Base-by-base conservation (phyloP, 441 rosid species). In the Syzygium malaccense region DNA sequence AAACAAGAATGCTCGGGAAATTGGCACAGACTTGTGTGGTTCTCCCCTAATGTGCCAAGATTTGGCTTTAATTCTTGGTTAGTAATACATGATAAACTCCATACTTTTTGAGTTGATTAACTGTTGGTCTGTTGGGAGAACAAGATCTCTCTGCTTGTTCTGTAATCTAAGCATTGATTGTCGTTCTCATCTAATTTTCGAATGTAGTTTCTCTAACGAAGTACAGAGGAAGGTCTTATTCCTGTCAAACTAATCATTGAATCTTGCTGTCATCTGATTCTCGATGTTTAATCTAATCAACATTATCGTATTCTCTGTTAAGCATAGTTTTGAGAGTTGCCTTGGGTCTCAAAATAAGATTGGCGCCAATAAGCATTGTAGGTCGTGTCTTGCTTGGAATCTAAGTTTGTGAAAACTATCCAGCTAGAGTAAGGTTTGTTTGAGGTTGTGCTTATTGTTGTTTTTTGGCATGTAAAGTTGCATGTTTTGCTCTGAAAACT, bases 121-220 rank as follows among this genome's bases (percentile, higher is more conserved):
- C 62, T 9, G n/a, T 57, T 25, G 13, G 28, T 57, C 62, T 25
- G 2, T 25, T 57, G 62, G 14, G 62, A 57, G n/a, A 20, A 57
- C 62, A 20, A 57, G 62, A 57, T 57, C 28, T 55, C 23, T 55
- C 56, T 55, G 56, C 20, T 55, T 55, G 56, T 55, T 55, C 20
- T 55, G 56, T 55, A 55, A 6, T 18, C 20, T 6, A 55, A 60
- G 68, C 33, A 28, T 28, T 28, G 8, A 60, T 28, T 28, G 32
- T 60, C 0, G 9, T 32, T 60, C 18, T 60, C 9, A 5, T 60
- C 33, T 60, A 14, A 6, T 60, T n/a, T 60, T 60, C 0, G 0
- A 28, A 15, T 28, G 18, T 6, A 28, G 18, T 28, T 60, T 60
- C 68, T 60, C 9, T 60, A 60, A 28, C 28, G 30, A 58, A 28